These are phyloP conservation scores for Triadica sebifera DNA, from an alignment of 345 rosid genomes.

Conservation along the genomic window DNA sequence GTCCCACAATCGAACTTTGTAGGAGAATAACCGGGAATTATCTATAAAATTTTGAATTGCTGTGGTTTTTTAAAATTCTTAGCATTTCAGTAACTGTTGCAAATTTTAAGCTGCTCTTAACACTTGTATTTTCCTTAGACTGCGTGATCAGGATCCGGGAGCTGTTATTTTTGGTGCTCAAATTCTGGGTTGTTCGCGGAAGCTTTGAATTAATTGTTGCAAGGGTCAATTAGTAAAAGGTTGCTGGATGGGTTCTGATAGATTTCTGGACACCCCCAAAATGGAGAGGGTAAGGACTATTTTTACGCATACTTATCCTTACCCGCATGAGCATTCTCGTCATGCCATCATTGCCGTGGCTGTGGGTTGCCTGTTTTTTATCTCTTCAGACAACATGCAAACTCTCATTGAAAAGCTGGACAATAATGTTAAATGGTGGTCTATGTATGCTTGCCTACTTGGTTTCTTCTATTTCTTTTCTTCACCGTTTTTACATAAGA, in stretches of 20 bases:
- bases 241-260: conserved; percentile 54
- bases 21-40: neutral
- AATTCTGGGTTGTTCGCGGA: neutral
- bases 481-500: conserved; percentile 92
- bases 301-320: conserved; percentile 78
- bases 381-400: conserved; percentile 95
- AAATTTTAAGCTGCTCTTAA: neutral
- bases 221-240: neutral
- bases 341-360: conserved; percentile 94
- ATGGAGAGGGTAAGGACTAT: conserved; percentile 95
- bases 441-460: conserved; percentile 95
- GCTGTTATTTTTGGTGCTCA: conserved; percentile 15
- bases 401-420: conserved; percentile 90
- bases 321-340: conserved; percentile 97
- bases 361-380: conserved; percentile 91
- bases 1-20: neutral
- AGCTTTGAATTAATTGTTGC: neutral
- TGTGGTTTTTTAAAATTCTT: neutral
- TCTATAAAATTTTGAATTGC: neutral
- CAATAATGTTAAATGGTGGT: conserved; percentile 94
- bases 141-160: conserved; percentile 22
- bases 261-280: conserved; percentile 50
- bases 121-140: neutral
- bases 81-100: neutral
- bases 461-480: conserved; percentile 99